phyloP scores from a whole-genome alignment of 2,329 filamentous ascomycete genomes.

The Aspergillus pseudoglaucus region DNA sequence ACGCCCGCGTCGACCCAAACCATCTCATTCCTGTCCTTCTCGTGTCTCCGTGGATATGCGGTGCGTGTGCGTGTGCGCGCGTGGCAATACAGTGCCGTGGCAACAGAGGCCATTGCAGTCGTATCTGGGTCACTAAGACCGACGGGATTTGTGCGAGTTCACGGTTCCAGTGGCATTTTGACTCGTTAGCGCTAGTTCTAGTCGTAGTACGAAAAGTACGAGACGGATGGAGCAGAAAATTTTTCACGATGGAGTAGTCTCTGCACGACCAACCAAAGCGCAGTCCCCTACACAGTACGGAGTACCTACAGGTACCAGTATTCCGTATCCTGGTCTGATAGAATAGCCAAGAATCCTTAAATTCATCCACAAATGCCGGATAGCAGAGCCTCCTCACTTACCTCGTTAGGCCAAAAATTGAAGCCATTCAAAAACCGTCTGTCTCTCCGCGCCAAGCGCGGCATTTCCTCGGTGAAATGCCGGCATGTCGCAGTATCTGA shows the following conservation, averaged over 20 bases:
- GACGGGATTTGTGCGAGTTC: not conserved
- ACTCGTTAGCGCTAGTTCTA: not conserved
- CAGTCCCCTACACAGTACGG: too few species aligned
- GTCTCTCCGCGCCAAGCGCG: constrained; percentile 22
- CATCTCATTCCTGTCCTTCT: too few species aligned
- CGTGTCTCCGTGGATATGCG: not conserved
- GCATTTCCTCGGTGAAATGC: constrained; percentile 14
- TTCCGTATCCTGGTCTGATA: too few species aligned
- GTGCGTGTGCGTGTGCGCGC: not conserved
- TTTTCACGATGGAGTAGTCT: too few species aligned
- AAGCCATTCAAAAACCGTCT: constrained; percentile 6
- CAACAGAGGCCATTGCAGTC: not conserved
- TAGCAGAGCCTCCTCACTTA: too few species aligned
- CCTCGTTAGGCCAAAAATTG: not conserved
- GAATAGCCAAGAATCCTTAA: too few species aligned
- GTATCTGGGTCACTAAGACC: not conserved
- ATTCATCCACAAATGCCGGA: too few species aligned
- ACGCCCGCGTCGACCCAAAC: too few species aligned
- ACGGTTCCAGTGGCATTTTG: not conserved
- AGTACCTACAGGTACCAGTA: too few species aligned
- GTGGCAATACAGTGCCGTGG: not conserved
- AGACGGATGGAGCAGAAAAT: too few species aligned
- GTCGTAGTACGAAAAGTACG: too few species aligned
- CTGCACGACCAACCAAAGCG: too few species aligned
- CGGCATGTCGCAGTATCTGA: not conserved